Evolutionary conservation across 2,329 filamentous ascomycete species (phyloP).

Genomic region (Cercospora berteroae): DNA sequence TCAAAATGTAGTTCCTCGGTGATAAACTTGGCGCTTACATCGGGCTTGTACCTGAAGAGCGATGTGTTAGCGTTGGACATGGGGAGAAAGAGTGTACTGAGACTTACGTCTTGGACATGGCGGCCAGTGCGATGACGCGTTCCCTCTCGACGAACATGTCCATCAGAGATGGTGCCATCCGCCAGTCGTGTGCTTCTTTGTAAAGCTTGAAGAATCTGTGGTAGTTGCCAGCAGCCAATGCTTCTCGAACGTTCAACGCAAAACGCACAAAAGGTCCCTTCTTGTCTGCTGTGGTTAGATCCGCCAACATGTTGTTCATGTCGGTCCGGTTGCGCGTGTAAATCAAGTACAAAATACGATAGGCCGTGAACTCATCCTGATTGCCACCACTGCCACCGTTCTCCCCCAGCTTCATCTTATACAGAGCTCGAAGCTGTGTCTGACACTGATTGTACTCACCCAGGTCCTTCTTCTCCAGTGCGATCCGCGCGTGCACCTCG

Average conservation of each 20-base stretch:
- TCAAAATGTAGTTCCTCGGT: constrained; percentile 96
- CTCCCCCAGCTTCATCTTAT: constrained; percentile 81
- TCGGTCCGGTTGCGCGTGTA: constrained; percentile 97
- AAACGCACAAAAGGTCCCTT: constrained; percentile 80
- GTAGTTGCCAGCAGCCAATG: constrained; percentile 90
- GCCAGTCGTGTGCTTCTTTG: constrained; percentile 67
- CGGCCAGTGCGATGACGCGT: constrained; percentile 82
- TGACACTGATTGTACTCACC: constrained; percentile 99
- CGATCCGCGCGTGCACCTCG: constrained; percentile 95
- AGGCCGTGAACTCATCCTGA: constrained; percentile 94
- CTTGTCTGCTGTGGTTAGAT: constrained; percentile 98
- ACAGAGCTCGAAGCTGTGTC: constrained; percentile 91
- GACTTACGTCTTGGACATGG: constrained; percentile 94
- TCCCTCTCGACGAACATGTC: constrained; percentile 98
- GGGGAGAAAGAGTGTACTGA: neutral
- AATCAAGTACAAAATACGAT: constrained; percentile 99
- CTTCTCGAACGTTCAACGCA: constrained; percentile 85
- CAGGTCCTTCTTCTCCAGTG: constrained; percentile 95
- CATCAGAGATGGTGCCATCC: constrained; percentile 95
- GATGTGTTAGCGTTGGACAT: constrained; percentile 45
- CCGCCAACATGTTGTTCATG: constrained; percentile 96
- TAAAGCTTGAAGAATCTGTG: constrained; percentile 98
- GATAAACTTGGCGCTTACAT: constrained; percentile 84
- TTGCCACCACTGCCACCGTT: constrained; percentile 68
- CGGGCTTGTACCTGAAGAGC: constrained; percentile 76